Conservation (phyloP, 805 yeast genomes). For the Suhomyces sp. region DNA sequence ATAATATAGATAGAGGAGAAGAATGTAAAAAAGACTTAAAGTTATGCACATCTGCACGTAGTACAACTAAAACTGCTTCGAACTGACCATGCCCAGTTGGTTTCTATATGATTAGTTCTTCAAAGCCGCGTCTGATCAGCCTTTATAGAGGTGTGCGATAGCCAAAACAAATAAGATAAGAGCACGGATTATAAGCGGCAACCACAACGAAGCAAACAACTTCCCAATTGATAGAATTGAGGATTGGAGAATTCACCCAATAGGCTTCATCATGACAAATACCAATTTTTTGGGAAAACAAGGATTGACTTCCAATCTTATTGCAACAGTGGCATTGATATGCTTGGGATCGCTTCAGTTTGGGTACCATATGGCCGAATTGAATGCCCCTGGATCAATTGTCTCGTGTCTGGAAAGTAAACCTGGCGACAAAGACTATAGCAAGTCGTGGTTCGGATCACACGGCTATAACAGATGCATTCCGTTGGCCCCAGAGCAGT, state of each 20-base stretch:
- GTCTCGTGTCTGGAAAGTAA: slow-evolving; percentile 51
- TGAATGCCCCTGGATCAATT: slow-evolving; percentile 81
- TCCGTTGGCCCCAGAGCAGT: slow-evolving; percentile 50
- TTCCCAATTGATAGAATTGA: not conserved
- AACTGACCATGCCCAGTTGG: not conserved
- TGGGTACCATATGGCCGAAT: slow-evolving; percentile 93
- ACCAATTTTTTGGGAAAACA: not conserved
- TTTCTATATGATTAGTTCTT: not conserved
- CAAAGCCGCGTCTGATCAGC: not conserved
- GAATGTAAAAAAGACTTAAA: not conserved
- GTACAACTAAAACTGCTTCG: not conserved
- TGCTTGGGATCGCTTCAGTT: slow-evolving; percentile 83
- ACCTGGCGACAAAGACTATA: slow-evolving; percentile 33
- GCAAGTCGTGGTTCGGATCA: slow-evolving; percentile 39
- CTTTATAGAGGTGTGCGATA: not conserved
- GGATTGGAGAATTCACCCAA: too few relatives aligned
- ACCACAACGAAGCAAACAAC: not conserved
- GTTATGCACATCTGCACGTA: not conserved
- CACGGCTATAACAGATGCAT: slow-evolving; percentile 51
- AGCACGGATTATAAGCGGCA: not conserved
- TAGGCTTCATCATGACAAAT: not conserved
- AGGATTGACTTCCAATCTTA: slow-evolving; percentile 30
- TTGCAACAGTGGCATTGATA: slow-evolving; percentile 51
- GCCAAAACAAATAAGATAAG: not conserved
- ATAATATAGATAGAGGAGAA: slow-evolving; percentile 14